A percentile compares a stretch with the other conserved stretches of the same genome.
Conservation (phyloP, 768 basidiomycete species). For the Naganishia onofrii region DNA sequence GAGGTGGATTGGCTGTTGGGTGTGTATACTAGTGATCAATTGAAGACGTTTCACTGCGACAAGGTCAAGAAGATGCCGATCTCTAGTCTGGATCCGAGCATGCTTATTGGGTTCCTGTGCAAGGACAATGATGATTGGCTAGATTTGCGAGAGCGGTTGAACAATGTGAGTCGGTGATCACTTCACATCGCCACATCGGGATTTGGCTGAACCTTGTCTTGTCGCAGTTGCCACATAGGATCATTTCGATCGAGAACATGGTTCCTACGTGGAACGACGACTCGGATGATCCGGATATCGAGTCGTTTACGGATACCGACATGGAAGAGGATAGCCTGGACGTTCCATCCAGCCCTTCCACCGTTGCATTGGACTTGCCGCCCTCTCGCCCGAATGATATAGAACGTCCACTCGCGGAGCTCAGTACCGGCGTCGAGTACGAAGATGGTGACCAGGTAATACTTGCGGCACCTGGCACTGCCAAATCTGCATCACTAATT, state of each 20-base stretch:
- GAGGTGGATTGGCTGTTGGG: conserved; percentile 57
- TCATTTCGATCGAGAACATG: conserved; percentile 84
- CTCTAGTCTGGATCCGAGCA: conserved; percentile 86
- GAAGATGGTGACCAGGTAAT: background rate
- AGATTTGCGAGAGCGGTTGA: conserved; percentile 70
- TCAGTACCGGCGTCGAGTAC: background rate
- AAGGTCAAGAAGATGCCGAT: conserved; percentile 91
- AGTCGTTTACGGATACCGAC: conserved; percentile 76
- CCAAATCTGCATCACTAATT: background rate
- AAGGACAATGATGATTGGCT: conserved; percentile 79
- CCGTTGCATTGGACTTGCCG: background rate
- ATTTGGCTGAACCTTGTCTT: background rate
- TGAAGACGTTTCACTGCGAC: conserved; percentile 95
- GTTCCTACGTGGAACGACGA: conserved; percentile 69
- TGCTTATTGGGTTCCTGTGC: conserved; percentile 90
- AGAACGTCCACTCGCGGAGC: background rate
- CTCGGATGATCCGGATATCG: conserved; percentile 72
- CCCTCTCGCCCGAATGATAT: background rate
- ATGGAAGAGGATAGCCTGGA: conserved; percentile 23
- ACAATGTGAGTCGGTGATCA: conserved; percentile 61
- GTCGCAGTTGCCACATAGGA: conserved; percentile 60
- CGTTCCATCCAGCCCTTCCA: background rate
- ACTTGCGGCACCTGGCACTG: background rate
- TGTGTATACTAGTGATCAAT: conserved; percentile 69
- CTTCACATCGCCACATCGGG: background rate